Base-by-base conservation (phyloP, 2,329 filamentous ascomycete genomes). In the Aspergillus neotritici region DNA sequence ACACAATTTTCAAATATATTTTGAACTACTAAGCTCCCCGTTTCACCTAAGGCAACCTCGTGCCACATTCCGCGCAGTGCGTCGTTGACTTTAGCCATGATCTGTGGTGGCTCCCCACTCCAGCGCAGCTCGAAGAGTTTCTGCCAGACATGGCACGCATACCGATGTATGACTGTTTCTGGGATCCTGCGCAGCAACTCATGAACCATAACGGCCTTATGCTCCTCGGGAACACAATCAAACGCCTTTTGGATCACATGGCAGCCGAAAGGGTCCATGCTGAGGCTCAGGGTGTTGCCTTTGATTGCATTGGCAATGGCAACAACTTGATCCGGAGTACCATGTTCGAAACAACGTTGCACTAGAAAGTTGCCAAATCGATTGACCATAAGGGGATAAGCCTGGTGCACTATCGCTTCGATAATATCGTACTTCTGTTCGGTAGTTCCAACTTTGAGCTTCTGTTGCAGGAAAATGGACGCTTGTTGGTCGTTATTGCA, bases 1-100 rank as follows among this genome's bases (percentile, higher is more conserved):
- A 97, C 79, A 60, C 93, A 98, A 61, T 98, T 98, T 72, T 98
- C 93, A 65, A 98, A 98, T 62, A 98, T 98, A 66, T 98, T 98
- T 69, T 98, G 93, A 37, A 98, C 94, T 35, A 98, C 93, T 56
- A 98, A 76, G 65, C 93, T 98, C 48, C 93, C 93, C 9, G 94
- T 98, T 73, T 98, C 93, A 30, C 93, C 93, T 40, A 97, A 74
- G 15, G 94, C 94, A 51, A 98, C 93, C 61, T 98, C 91, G 61
- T 97, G 90, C 93, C 93, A 98, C 89, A 97, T 97, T 47, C 91
- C 91, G 46, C 82, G 80, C 42, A 98, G 78, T 47, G 93, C 86
- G 56, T 97, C 89, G 60, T 98, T 98, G 69, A 98, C 94, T 59
- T 87, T 95, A 60, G 86, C 87, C 93, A 98, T 98, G 69, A 98